A percentile compares a stretch with the other conserved stretches of the same genome.
Conservation (phyloP, 345 rosid species). For the Bretschneidera sinensis region DNA sequence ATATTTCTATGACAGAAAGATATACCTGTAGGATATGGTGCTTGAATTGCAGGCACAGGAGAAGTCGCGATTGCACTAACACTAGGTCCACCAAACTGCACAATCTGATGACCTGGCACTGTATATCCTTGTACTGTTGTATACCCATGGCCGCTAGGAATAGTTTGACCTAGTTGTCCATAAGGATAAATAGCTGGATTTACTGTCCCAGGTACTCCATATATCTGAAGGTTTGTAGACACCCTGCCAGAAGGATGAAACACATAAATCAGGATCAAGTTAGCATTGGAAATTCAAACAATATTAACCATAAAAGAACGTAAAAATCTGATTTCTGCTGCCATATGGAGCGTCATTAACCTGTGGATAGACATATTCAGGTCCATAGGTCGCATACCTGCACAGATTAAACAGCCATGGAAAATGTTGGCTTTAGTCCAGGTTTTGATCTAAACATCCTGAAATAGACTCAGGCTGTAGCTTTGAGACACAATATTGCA, state of each 20-base stretch:
- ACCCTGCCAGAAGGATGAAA: slow-evolving; percentile 40
- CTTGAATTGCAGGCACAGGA: slow-evolving; percentile 55
- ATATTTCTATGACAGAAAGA: not conserved
- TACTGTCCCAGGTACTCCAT: slow-evolving; percentile 70
- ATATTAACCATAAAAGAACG: slow-evolving; percentile 9
- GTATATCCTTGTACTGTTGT: slow-evolving; percentile 67
- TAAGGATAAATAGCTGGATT: slow-evolving; percentile 58
- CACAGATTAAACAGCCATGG: slow-evolving; percentile 18
- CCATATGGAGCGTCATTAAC: slow-evolving; percentile 28
- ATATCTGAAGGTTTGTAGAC: slow-evolving; percentile 69
- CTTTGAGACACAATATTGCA: not conserved
- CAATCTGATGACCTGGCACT: slow-evolving; percentile 63
- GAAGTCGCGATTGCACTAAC: slow-evolving; percentile 58
- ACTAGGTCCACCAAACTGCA: slow-evolving; percentile 60
- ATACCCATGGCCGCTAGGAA: slow-evolving; percentile 67
- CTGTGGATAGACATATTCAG: slow-evolving; percentile 81
- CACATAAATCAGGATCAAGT: slow-evolving; percentile 5
- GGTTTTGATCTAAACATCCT: not conserved
- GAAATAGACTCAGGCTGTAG: not conserved
- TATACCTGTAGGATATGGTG: slow-evolving; percentile 65
- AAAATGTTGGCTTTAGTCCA: slow-evolving; percentile 6
- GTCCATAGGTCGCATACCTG: slow-evolving; percentile 77
- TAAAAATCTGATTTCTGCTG: not conserved
- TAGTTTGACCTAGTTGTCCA: slow-evolving; percentile 62
- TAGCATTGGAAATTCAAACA: not conserved